phyloP scores from a whole-genome alignment of 2,329 filamentous ascomycete species.

The Fusarium illudens region DNA sequence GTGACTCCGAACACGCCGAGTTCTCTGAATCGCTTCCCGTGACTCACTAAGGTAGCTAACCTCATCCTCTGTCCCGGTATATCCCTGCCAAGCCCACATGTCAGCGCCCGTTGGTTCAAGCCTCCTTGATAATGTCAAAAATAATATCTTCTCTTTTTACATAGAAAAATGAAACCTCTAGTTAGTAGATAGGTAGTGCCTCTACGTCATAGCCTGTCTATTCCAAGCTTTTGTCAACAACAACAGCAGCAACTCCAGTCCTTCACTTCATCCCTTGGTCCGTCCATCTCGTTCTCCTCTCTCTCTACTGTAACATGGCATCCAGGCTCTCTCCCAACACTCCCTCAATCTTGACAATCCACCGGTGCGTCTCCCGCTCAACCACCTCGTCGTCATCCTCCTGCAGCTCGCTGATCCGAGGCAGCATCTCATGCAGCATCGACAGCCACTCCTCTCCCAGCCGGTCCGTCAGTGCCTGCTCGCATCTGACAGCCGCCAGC shows the following conservation, averaged over 20 bases:
- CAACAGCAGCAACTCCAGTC: constrained; percentile 22
- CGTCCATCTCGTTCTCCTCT: constrained; percentile 11
- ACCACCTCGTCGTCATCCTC: constrained; percentile 97
- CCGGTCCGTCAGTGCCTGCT: constrained; percentile 80
- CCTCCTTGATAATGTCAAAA: constrained; percentile 1
- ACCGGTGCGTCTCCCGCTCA: constrained; percentile 86
- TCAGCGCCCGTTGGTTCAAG: neutral
- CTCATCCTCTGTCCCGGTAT: constrained; percentile 9
- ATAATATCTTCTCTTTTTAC: constrained; percentile 11
- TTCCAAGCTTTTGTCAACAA: constrained; percentile 17
- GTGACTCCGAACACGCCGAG: constrained; percentile 6
- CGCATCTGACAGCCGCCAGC: constrained; percentile 81
- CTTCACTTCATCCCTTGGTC: constrained; percentile 12
- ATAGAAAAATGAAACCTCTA: constrained; percentile 13
- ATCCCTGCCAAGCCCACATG: constrained; percentile 7
- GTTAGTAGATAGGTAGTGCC: neutral
- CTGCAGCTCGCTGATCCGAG: constrained; percentile 92
- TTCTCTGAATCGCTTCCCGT: neutral
- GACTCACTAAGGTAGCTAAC: constrained; percentile 17
- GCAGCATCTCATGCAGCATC: constrained; percentile 92
- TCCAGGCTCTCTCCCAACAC: constrained; percentile 91
- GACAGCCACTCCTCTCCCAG: constrained; percentile 94
- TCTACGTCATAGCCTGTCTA: constrained; percentile 24
- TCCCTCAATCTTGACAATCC: constrained; percentile 90
- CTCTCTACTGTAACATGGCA: constrained; percentile 84